Evolutionary conservation across 129 eudicot species (phyloP).

Genomic region (Centaurea solstitialis): DNA sequence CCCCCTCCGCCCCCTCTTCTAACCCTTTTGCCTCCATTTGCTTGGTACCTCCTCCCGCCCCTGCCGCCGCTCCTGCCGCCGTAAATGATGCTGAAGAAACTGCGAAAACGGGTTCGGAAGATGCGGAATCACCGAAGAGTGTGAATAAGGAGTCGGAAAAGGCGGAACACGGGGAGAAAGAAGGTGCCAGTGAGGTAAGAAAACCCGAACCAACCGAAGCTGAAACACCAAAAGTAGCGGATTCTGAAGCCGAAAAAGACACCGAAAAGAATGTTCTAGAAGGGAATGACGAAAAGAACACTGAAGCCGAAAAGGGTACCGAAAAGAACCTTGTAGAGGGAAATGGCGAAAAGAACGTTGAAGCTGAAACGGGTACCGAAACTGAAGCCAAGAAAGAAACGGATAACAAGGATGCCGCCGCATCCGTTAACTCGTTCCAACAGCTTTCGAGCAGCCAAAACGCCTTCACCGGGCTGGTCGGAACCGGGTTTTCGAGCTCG

Average conservation of each 20-base stretch:
- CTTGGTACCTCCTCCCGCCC: slow-evolving; percentile 47
- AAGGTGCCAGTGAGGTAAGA: slow-evolving; percentile 12
- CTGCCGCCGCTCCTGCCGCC: slow-evolving; percentile 10
- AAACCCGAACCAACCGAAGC: slow-evolving; percentile 22
- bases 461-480: slow-evolving; percentile 85
- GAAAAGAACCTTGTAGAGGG: slow-evolving; percentile 33
- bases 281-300: slow-evolving; percentile 19
- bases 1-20: slow-evolving; percentile 61
- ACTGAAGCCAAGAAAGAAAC: slow-evolving; percentile 14
- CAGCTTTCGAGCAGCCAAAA: slow-evolving; percentile 90
- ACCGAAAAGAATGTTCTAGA: background rate
- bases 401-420: slow-evolving; percentile 27
- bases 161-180: slow-evolving; percentile 25
- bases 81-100: slow-evolving; percentile 21
- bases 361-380: slow-evolving; percentile 8
- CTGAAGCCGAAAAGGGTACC: background rate
- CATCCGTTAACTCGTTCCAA: slow-evolving; percentile 69
- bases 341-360: slow-evolving; percentile 30
- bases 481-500: slow-evolving; percentile 81
- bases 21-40: slow-evolving; percentile 83
- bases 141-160: slow-evolving; percentile 15
- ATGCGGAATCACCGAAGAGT: slow-evolving; percentile 20
- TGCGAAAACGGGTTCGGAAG: slow-evolving; percentile 26
- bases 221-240: slow-evolving; percentile 13
- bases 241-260: background rate